Evolutionary conservation across 2,329 filamentous ascomycete species (phyloP).

Genomic region (Nemania sp.): DNA sequence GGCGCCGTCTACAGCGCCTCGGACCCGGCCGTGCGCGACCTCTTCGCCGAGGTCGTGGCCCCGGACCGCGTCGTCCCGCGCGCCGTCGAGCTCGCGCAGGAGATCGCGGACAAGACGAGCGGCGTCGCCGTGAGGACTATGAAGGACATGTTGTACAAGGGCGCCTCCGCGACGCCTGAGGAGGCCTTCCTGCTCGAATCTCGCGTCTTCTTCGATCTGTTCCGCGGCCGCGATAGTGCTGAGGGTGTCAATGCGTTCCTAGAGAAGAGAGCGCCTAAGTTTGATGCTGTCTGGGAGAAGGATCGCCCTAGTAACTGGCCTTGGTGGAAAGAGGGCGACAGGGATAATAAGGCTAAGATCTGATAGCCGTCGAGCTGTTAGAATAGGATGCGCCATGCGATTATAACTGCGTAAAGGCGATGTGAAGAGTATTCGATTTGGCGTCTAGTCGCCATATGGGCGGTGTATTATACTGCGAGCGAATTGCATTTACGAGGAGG

Average conservation of each 20-base stretch:
- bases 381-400: neutral
- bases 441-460: neutral
- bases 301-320: conserved; percentile 72
- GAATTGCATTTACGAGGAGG: too few relatives aligned
- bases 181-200: conserved; percentile 78
- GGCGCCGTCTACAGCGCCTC: conserved; percentile 68
- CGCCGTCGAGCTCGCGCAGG: conserved; percentile 74
- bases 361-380: conserved; percentile 3
- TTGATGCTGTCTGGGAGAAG: conserved; percentile 69
- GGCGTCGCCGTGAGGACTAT: conserved; percentile 73
- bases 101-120: conserved; percentile 75
- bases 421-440: neutral
- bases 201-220: conserved; percentile 71
- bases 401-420: neutral
- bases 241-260: conserved; percentile 78
- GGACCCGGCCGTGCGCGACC: conserved; percentile 64
- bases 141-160: conserved; percentile 67
- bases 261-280: conserved; percentile 73
- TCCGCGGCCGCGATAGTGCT: conserved; percentile 68
- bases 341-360: conserved; percentile 34
- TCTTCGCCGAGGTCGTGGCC: conserved; percentile 75
- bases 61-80: conserved; percentile 71
- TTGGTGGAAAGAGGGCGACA: conserved; percentile 72
- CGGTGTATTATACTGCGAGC: too few relatives aligned
- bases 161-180: conserved; percentile 70